Conservation (phyloP, 495 filamentous ascomycete species). For the Lophium mytilinum region DNA sequence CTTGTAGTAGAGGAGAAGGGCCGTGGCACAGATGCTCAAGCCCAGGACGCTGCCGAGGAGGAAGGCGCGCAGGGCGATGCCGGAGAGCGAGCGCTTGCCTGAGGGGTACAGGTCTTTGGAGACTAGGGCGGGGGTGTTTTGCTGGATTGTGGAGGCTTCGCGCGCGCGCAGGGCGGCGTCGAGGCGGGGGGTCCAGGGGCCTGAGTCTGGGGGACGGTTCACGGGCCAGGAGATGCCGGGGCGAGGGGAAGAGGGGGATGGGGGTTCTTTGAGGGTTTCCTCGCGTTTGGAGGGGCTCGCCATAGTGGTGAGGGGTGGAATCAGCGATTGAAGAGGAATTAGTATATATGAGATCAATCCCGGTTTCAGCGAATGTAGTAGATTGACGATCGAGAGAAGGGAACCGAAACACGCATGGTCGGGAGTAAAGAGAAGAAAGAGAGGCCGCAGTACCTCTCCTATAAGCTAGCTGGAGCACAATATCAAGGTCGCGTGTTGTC, state of each 20-base stretch:
- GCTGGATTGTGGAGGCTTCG: conserved; percentile 11
- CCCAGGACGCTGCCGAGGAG: conserved; percentile 44
- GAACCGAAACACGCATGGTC: too few relatives aligned
- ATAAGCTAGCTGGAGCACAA: neutral
- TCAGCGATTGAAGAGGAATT: too few relatives aligned
- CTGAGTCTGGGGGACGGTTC: conserved; percentile 9
- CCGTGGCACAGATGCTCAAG: conserved; percentile 37
- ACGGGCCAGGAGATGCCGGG: conserved; percentile 23
- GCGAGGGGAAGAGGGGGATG: conserved; percentile 1
- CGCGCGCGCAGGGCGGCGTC: conserved; percentile 19
- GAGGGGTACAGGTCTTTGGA: conserved; percentile 22
- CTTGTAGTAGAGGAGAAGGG: conserved; percentile 31
- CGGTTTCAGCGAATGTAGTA: too few relatives aligned
- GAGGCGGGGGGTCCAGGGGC: conserved; percentile 14
- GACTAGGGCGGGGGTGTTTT: neutral
- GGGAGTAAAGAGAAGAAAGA: too few relatives aligned
- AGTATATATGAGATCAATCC: too few relatives aligned
- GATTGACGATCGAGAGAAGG: too few relatives aligned
- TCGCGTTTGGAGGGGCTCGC: too few relatives aligned
- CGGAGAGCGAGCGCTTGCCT: conserved; percentile 51
- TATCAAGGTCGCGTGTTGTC: neutral
- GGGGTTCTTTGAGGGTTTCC: neutral
- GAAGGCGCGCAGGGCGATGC: conserved; percentile 71
- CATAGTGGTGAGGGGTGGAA: too few relatives aligned
- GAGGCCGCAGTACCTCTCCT: too few relatives aligned